A percentile compares a stretch with the other conserved stretches of the same genome.
These are phyloP conservation scores for Kappamyces sp. DNA, from an alignment of 192 early-diverging fungal species.

Conservation along the genomic window DNA sequence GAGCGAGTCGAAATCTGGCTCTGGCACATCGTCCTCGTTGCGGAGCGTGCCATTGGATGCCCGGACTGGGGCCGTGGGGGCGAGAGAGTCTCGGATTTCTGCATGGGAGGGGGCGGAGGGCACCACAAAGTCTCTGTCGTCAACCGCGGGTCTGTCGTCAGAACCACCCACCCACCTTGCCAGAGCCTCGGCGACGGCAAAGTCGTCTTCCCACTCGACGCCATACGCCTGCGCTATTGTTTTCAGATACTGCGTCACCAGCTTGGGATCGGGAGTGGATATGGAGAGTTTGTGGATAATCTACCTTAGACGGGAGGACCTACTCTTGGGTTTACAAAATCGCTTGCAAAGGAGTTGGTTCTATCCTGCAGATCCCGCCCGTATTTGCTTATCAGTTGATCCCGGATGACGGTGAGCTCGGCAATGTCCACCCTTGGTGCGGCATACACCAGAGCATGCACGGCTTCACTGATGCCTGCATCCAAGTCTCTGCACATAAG, in stretches of 20 bases:
- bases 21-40: constrained; percentile 11
- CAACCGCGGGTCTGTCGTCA: constrained; percentile 1
- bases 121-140: background rate
- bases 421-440: constrained; percentile 78
- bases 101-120: background rate
- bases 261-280: constrained; percentile 66
- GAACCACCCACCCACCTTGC: constrained; percentile 33
- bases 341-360: constrained; percentile 69
- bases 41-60: background rate
- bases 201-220: constrained; percentile 55
- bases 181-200: constrained; percentile 5
- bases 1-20: constrained; percentile 69
- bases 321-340: constrained; percentile 71
- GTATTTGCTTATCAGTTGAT: constrained; percentile 75
- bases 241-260: constrained; percentile 81
- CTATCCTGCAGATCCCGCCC: constrained; percentile 72
- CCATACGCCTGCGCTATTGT: constrained; percentile 81
- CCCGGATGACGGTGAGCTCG: constrained; percentile 70
- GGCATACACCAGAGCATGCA: constrained; percentile 87
- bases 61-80: background rate
- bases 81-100: background rate
- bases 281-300: constrained; percentile 75
- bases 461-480: constrained; percentile 74
- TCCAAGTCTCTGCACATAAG: constrained; percentile 57
- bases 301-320: constrained; percentile 34